These are phyloP conservation scores for Mycena galopus DNA, from an alignment of 768 basidiomycete species.

Conservation along the genomic window DNA sequence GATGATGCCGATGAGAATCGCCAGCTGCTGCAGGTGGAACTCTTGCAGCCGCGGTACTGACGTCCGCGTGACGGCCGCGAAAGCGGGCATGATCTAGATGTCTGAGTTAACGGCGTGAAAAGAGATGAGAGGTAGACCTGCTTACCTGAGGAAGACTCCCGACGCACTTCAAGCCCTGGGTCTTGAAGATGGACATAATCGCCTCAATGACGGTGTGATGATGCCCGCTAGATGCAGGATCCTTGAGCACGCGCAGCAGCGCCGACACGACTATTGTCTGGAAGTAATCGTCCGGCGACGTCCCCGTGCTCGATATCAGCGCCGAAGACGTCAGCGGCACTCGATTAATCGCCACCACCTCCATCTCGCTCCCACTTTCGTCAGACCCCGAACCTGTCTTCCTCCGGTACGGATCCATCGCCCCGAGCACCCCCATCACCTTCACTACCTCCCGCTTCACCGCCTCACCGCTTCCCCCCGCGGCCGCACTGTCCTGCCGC, in stretches of 20 bases:
- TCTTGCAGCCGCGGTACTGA: slow-evolving; percentile 89
- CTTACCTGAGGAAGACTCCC: slow-evolving; percentile 93
- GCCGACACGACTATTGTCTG: slow-evolving; percentile 95
- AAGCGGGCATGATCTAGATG: slow-evolving; percentile 91
- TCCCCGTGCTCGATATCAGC: slow-evolving; percentile 65
- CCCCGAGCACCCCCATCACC: slow-evolving; percentile 95
- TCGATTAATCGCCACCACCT: slow-evolving; percentile 71
- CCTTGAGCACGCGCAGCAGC: slow-evolving; percentile 88
- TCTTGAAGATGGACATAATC: slow-evolving; percentile 99
- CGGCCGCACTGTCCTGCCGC: slow-evolving; percentile 51
- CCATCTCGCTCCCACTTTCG: slow-evolving; percentile 63
- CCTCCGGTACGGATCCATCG: slow-evolving; percentile 94
- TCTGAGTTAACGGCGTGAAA: slow-evolving; percentile 16
- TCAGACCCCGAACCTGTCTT: slow-evolving; percentile 56
- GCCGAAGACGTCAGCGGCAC: slow-evolving; percentile 65
- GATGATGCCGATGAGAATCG: slow-evolving; percentile 95
- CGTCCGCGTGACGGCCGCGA: slow-evolving; percentile 88
- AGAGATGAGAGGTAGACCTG: neutral
- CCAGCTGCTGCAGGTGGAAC: slow-evolving; percentile 94
- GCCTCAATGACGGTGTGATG: slow-evolving; percentile 97
- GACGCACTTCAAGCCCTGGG: slow-evolving; percentile 97
- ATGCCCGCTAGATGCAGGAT: slow-evolving; percentile 86
- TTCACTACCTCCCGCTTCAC: slow-evolving; percentile 93
- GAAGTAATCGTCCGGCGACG: slow-evolving; percentile 94
- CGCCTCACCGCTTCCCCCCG: slow-evolving; percentile 48